Base-by-base conservation (phyloP, 2,329 filamentous ascomycete species). In the Ilyonectria destructans region DNA sequence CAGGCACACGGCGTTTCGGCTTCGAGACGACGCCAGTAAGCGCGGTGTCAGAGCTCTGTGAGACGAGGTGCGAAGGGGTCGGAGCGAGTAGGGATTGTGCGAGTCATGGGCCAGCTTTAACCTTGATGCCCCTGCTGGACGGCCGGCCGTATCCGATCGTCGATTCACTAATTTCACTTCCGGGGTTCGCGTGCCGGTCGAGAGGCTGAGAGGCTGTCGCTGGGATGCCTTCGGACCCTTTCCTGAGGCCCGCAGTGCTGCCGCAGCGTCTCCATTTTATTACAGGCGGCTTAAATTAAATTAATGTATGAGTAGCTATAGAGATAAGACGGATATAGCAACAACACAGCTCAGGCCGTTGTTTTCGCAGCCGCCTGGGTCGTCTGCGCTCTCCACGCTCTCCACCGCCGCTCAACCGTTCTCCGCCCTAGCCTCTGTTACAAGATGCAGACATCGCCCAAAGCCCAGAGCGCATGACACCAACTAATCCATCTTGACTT, bases 1-100 rank as follows among this genome's bases (percentile, higher is more conserved):
- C 67, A 66, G 62, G 74, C 74, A 73, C 51, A 67, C 62, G 48
- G 58, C 63, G 74, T 76, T 76, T 76, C 74, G 74, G 59, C 63
- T 67, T 33, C 61, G 65, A 65, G 65, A 68, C 65, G 65, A 57
- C 40, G 45, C 45, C 66, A 56, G 51, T 58, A 69, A 69, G 66
- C 66, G 66, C 66, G 29, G 58, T 58, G 69, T 60, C 70, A 70
- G 58, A 67, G 65, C 57, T 72, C 64, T 68, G 72, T 58, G 54
- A 29, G 62, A 56, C 35, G 40, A 23, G 33, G 17, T 23, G 52
- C 62, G 54, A 56, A 59, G 37, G 26, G 52, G 46, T 52, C 29
- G 21, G 31, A 43, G 10, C 21, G 26, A 45, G 23, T 29, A 13
- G 13, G 40, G 33, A 45, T 13, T 51, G 54, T 35, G 33, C 48